phyloP scores from a whole-genome alignment of 768 basidiomycete species.

The Paxillus rubicundulus region DNA sequence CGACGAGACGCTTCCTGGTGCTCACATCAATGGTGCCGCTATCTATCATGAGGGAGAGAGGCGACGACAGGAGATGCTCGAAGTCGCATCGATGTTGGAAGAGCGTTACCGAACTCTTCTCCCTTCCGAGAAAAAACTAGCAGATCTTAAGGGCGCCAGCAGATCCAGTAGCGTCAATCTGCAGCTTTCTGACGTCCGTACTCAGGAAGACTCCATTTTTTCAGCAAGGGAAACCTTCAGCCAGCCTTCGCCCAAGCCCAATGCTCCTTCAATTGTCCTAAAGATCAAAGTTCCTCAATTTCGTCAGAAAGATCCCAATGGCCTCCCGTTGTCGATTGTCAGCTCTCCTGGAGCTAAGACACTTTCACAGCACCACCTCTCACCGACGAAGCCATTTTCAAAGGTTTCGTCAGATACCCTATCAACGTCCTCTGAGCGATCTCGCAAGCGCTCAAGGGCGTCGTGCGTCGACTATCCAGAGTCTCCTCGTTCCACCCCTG shows the following conservation, averaged over 20 bases:
- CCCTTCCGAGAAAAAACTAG: conserved; percentile 56
- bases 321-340: conserved; percentile 5
- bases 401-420: conserved; percentile 30
- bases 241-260: conserved; percentile 17
- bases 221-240: conserved; percentile 6
- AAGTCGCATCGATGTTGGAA: conserved; percentile 62
- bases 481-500: conserved; percentile 23
- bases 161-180: conserved; percentile 13
- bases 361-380: conserved; percentile 9
- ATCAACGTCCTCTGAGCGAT: conserved; percentile 27
- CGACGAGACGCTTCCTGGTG: conserved; percentile 30
- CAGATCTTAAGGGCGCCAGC: conserved; percentile 29
- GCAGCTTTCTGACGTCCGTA: conserved; percentile 15
- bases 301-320: conserved; percentile 16
- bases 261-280: conserved; percentile 27
- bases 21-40: conserved; percentile 37
- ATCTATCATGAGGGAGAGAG: conserved; percentile 65
- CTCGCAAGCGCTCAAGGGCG: conserved; percentile 29
- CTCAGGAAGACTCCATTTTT: conserved; percentile 14
- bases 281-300: conserved; percentile 35
- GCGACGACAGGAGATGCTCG: conserved; percentile 70
- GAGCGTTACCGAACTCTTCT: conserved; percentile 74
- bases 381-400: conserved; percentile 27
- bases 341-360: conserved; percentile 17
- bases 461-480: conserved; percentile 21